phyloP scores from a whole-genome alignment of 192 early-diverging fungal species.

The Mortierella antarctica region DNA sequence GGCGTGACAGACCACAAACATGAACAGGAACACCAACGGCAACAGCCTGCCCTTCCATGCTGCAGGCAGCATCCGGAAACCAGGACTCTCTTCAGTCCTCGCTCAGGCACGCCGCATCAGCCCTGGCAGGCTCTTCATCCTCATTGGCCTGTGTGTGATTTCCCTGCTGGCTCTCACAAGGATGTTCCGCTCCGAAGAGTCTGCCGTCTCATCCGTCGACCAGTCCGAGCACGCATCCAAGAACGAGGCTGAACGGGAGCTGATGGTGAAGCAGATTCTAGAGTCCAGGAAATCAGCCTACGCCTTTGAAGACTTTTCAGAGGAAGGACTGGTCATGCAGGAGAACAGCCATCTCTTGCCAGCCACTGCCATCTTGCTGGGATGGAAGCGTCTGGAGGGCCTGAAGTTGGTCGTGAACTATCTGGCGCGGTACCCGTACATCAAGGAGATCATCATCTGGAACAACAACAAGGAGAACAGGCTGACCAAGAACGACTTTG shows the following conservation, averaged over 20 bases:
- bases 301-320: slow-evolving; percentile 51
- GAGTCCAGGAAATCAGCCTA: slow-evolving; percentile 32
- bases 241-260: slow-evolving; percentile 24
- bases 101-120: slow-evolving; percentile 8
- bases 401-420: slow-evolving; percentile 58
- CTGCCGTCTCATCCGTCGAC: background rate
- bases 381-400: slow-evolving; percentile 55
- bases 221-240: background rate
- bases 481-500: slow-evolving; percentile 39
- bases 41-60: slow-evolving; percentile 33
- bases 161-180: slow-evolving; percentile 18
- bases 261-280: slow-evolving; percentile 31
- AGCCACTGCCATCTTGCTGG: slow-evolving; percentile 63
- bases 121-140: slow-evolving; percentile 30
- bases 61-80: background rate
- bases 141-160: slow-evolving; percentile 16
- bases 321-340: slow-evolving; percentile 26
- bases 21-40: slow-evolving; percentile 34
- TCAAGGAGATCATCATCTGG: slow-evolving; percentile 65
- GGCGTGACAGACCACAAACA: background rate
- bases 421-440: slow-evolving; percentile 62
- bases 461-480: slow-evolving; percentile 56
- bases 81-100: background rate
- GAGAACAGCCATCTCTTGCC: slow-evolving; percentile 46
- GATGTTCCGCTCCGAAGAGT: slow-evolving; percentile 4